Evolutionary conservation across 257 asterid species (phyloP).

Genomic region (Penstemon newberryi): DNA sequence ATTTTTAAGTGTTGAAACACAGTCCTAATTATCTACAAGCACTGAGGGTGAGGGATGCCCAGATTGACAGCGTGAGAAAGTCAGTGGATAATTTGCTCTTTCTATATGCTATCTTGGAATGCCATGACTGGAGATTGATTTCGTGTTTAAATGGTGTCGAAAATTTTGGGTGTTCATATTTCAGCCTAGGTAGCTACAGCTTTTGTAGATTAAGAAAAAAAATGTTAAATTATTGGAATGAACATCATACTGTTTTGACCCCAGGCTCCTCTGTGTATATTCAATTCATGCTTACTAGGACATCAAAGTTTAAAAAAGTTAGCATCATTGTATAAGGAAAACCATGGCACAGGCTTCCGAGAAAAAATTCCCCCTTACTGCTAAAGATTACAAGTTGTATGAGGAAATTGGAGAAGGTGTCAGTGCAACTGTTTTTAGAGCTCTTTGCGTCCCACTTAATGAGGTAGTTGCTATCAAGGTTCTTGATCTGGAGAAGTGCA

Average conservation of each 20-base stretch:
- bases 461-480: constrained; percentile 94
- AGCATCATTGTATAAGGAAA: constrained; percentile 34
- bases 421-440: constrained; percentile 90
- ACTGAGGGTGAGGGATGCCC: neutral
- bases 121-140: constrained; percentile 12
- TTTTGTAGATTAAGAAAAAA: constrained; percentile 26
- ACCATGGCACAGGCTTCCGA: constrained; percentile 52
- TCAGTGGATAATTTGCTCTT: constrained; percentile 12
- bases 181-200: constrained; percentile 30
- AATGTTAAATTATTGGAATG: constrained; percentile 42
- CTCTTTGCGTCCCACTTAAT: constrained; percentile 75
- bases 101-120: constrained; percentile 18
- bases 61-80: constrained; percentile 16
- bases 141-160: constrained; percentile 16
- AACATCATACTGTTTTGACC: constrained; percentile 27
- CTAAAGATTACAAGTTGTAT: constrained; percentile 64
- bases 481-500: constrained; percentile 97
- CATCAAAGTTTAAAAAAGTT: constrained; percentile 31
- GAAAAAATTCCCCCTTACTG: constrained; percentile 72
- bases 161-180: constrained; percentile 11
- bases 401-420: constrained; percentile 99
- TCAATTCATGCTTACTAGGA: constrained; percentile 30
- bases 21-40: constrained; percentile 1
- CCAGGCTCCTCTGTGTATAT: constrained; percentile 24
- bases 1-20: constrained; percentile 13